Base-by-base conservation (phyloP, 495 filamentous ascomycete genomes). In the Aspergillus kassunensis region DNA sequence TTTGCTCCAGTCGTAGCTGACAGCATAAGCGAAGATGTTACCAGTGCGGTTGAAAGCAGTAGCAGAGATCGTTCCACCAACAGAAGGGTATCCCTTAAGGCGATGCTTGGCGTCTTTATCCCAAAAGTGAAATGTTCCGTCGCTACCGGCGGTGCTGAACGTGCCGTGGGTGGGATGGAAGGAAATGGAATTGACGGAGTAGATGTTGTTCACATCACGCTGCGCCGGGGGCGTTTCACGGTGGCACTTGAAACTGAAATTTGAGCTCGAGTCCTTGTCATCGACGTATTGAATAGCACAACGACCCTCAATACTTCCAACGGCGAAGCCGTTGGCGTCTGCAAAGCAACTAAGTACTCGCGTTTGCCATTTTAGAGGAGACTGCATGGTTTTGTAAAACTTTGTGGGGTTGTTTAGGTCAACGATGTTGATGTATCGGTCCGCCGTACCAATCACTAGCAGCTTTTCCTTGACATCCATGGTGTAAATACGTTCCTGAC, bases 1-100 rank as follows among this genome's bases (percentile, higher is more conserved):
- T 69, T 95, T 95, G 63, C 86, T 88, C 91, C 91, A 97, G 72
- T 97, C 91, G 59, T 97, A 97, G 60, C 88, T 91, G 24, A 95
- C 80, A 6, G 90, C 86, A 61, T 96, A 97, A 15, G 90, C 91
- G 62, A 96, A 95, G 57, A 92, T 88, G 57, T 73, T 82, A 41
- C 90, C 91, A 44, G 71, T 82, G 41, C 80, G 70, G 64, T 87
- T 88, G 77, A 96, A 97, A 6, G 75, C 82, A 9, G 85, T 88
- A 30, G 84, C 82, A 11, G 85, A 82, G 67, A 97, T 91, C 40
- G 85, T 84, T 6, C 86, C 90, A 16, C 88, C 87, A 12, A 90
- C 87, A 30, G 82, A 78, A n/a, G 90, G 89, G 62, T 92, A 95
- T 12, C 88, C 88, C 67, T 91, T 95, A 21, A 95, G 76, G 24